These are phyloP conservation scores for Trametes pubescens DNA, from an alignment of 1,284 basidiomycete genomes.

Conservation along the genomic window DNA sequence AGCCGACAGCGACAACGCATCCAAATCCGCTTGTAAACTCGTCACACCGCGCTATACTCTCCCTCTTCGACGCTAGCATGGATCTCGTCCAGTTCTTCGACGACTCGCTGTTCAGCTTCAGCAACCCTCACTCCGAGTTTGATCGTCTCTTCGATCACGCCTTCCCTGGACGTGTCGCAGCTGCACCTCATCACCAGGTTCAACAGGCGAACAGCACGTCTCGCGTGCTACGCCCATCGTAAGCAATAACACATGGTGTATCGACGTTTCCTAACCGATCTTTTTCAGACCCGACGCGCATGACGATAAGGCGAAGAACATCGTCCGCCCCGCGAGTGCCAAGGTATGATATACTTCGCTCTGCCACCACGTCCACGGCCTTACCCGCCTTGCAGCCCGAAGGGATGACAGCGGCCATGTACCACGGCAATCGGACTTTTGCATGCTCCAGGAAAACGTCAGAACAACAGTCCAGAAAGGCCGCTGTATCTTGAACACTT, in stretches of 20 bases:
- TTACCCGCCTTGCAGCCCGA: too few species aligned
- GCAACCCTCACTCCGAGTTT: slow-evolving; percentile 45
- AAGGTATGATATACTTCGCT: too few species aligned
- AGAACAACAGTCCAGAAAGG: slow-evolving; percentile 46
- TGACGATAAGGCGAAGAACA: slow-evolving; percentile 50
- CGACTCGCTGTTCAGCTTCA: slow-evolving; percentile 51
- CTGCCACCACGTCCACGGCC: too few species aligned
- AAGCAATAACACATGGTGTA: not conserved
- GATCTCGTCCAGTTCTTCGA: slow-evolving; percentile 42
- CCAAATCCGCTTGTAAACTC: not conserved
- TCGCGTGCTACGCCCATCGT: not conserved
- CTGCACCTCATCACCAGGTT: not conserved
- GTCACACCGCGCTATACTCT: not conserved
- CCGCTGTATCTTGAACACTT: slow-evolving; percentile 44
- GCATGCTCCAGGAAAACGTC: slow-evolving; percentile 52
- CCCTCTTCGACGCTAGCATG: slow-evolving; percentile 3
- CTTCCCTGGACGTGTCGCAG: slow-evolving; percentile 37
- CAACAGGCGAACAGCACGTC: not conserved
- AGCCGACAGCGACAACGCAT: not conserved
- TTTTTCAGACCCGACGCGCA: slow-evolving; percentile 56
- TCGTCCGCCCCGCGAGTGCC: slow-evolving; percentile 38
- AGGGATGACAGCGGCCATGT: slow-evolving; percentile 49
- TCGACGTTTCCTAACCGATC: slow-evolving; percentile 3
- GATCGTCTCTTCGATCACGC: slow-evolving; percentile 56
- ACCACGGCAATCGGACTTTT: slow-evolving; percentile 52